Evolutionary conservation across 2,329 filamentous ascomycete species (phyloP).

Genomic region (Aspergillus melleus): DNA sequence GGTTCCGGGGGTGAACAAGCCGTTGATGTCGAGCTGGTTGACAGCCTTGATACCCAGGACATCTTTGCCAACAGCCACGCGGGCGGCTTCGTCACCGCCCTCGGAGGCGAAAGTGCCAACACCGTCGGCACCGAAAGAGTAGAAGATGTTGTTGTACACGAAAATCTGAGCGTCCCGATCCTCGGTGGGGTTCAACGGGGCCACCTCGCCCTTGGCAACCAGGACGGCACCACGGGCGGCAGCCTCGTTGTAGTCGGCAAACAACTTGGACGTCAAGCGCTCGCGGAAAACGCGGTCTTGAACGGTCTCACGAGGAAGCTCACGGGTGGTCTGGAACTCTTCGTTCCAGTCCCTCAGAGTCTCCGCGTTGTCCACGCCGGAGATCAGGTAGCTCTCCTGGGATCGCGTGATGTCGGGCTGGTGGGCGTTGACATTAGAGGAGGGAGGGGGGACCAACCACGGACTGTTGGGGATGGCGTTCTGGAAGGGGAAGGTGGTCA

Average conservation of each 20-base stretch:
- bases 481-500: slow-evolving; percentile 92
- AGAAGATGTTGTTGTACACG: slow-evolving; percentile 99
- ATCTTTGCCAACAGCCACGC: slow-evolving; percentile 95
- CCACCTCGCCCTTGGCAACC: slow-evolving; percentile 88
- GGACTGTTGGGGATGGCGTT: slow-evolving; percentile 90
- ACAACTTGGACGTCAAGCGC: slow-evolving; percentile 89
- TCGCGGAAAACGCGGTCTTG: slow-evolving; percentile 97
- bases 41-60: slow-evolving; percentile 91
- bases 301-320: slow-evolving; percentile 88
- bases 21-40: slow-evolving; percentile 94
- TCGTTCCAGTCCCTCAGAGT: slow-evolving; percentile 98
- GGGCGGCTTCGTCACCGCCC: slow-evolving; percentile 92
- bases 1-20: slow-evolving; percentile 91
- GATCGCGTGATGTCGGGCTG: slow-evolving; percentile 81
- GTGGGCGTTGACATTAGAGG: slow-evolving; percentile 66
- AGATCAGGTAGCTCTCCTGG: slow-evolving; percentile 88
- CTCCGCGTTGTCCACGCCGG: slow-evolving; percentile 90
- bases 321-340: slow-evolving; percentile 94
- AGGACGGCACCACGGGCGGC: slow-evolving; percentile 88
- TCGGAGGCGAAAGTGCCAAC: slow-evolving; percentile 96
- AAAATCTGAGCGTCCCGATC: slow-evolving; percentile 93
- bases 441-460: slow-evolving; percentile 76
- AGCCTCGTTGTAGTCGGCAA: slow-evolving; percentile 96
- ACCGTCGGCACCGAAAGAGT: slow-evolving; percentile 95
- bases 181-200: slow-evolving; percentile 93